Conservation (phyloP, 208 protist genomes). For the Wallacemonas sp. region DNA sequence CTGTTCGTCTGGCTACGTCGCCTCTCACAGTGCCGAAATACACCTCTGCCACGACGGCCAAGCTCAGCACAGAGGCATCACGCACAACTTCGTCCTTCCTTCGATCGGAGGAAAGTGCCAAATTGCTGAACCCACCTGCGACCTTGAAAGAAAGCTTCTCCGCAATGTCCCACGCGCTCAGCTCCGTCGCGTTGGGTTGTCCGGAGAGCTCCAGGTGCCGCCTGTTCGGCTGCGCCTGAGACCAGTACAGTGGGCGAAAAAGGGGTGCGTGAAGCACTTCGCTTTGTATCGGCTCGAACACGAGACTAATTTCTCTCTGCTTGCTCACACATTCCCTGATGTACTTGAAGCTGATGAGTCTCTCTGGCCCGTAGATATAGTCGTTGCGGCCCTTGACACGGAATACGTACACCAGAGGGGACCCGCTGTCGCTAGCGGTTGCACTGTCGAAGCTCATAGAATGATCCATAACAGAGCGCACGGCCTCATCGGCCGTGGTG, state of each 20-base stretch:
- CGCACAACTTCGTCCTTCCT: slow-evolving; percentile 50
- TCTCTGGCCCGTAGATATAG: slow-evolving; percentile 53
- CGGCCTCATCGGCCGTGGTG: slow-evolving; percentile 39
- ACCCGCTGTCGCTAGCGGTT: slow-evolving; percentile 16
- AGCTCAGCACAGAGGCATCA: slow-evolving; percentile 33
- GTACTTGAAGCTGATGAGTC: slow-evolving; percentile 55
- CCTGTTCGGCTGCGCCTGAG: slow-evolving; percentile 19
- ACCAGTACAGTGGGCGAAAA: slow-evolving; percentile 44
- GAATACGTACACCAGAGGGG: slow-evolving; percentile 41
- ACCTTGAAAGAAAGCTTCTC: slow-evolving; percentile 31
- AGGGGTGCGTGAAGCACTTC: slow-evolving; percentile 28
- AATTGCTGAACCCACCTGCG: slow-evolving; percentile 28
- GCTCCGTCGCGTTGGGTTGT: slow-evolving; percentile 19
- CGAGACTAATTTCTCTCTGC: slow-evolving; percentile 39
- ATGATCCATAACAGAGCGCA: slow-evolving; percentile 31
- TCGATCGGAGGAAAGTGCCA: slow-evolving; percentile 18
- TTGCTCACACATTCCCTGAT: slow-evolving; percentile 57
- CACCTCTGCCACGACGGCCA: slow-evolving; percentile 48
- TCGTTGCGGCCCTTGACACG: slow-evolving; percentile 57
- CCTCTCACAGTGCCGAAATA: slow-evolving; percentile 39
- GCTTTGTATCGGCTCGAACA: slow-evolving; percentile 34
- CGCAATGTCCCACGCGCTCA: slow-evolving; percentile 47
- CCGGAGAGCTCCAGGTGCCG: slow-evolving; percentile 17
- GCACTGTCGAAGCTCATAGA: slow-evolving; percentile 22
- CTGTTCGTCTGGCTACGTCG: slow-evolving; percentile 31